A percentile compares a stretch with the other conserved stretches of the same genome.
Conservation (phyloP, 2,329 filamentous ascomycete genomes). For the Aschersonia sp. region DNA sequence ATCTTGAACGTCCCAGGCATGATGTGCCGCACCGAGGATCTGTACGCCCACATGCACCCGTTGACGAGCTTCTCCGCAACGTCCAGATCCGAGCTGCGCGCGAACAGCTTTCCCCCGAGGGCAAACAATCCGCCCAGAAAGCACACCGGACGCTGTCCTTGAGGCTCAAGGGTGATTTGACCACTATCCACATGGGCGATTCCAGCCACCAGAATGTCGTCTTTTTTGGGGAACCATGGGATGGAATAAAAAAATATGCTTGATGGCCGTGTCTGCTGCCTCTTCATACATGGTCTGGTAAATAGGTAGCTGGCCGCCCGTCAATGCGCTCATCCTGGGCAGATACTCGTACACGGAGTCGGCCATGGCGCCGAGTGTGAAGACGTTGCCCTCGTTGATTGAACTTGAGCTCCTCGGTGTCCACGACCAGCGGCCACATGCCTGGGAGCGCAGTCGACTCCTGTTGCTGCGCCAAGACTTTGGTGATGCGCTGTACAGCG, state of each 20-base stretch:
- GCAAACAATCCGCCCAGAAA: slow-evolving; percentile 59
- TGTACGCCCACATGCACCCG: slow-evolving; percentile 57
- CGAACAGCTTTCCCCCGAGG: slow-evolving; percentile 48
- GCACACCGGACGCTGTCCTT: slow-evolving; percentile 13
- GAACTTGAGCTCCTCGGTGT: slow-evolving; percentile 36
- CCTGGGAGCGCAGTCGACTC: slow-evolving; percentile 53
- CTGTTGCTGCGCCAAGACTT: slow-evolving; percentile 51
- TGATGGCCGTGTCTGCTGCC: slow-evolving; percentile 42
- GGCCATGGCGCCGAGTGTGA: slow-evolving; percentile 33
- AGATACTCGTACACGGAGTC: slow-evolving; percentile 47
- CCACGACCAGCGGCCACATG: slow-evolving; percentile 54
- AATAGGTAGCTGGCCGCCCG: slow-evolving; percentile 42
- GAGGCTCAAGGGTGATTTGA: slow-evolving; percentile 9
- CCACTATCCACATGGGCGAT: slow-evolving; percentile 24
- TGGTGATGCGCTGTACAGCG: slow-evolving; percentile 54
- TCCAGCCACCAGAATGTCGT: slow-evolving; percentile 49
- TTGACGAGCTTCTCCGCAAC: slow-evolving; percentile 47
- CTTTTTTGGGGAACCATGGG: slow-evolving; percentile 48
- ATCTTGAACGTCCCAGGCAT: slow-evolving; percentile 38
- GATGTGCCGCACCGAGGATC: slow-evolving; percentile 40
- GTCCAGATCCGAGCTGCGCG: slow-evolving; percentile 42
- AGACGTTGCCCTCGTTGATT: slow-evolving; percentile 20
- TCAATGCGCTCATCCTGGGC: slow-evolving; percentile 46
- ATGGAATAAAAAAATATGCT: slow-evolving; percentile 51
- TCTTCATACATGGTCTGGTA: slow-evolving; percentile 50